Base-by-base conservation (phyloP, 202 grass and related monocot genomes). In the Cymbopogon flexuosus region DNA sequence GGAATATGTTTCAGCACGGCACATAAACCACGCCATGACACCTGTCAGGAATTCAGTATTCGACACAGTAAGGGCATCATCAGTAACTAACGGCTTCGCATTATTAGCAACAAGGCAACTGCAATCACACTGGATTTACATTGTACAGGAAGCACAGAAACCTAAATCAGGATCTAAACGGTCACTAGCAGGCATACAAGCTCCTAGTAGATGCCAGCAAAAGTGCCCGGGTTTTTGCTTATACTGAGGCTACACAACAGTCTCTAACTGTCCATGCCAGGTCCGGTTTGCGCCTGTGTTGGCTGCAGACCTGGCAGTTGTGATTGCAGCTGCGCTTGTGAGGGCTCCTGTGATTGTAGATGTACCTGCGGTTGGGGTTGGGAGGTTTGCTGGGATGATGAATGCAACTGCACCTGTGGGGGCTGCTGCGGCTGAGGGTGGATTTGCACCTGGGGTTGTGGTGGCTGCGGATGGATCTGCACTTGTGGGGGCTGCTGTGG, bases 101-200 rank as follows among this genome's bases (percentile, higher is more conserved):
- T 85, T 89, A 89, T 82, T 89, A 78, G 60, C 23, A 62, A 61
- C 78, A 85, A 16, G 22, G 51, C 47, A 72, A 78, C 87, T 86
- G 83, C 81, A 82, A 86, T 74, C 87, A 73, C 83, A 89, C 83
- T 35, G 60, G 66, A 85, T 85, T 78, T 89, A 89, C 87, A 85
- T 89, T 88, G 86, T 86, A 78, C 79, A 88, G 41, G 42, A 83
- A 76, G 75, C 74, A 64, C 22, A 10, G 68, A 70, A 83, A 64
- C 83, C 79, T 89, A 89, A 58, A 73, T 37, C 73, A 75, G 27
- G 49, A 34, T 80, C 76, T 89, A 86, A 64, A 42, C 45, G 24
- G 61, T 79, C 77, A 68, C 21, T 18, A 54, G 64, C 77, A 41
- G 65, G 54, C 68, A 60, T 30, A 66, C 41, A 81, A 4, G 41